A percentile compares a stretch with the other conserved stretches of the same genome.
Evolutionary conservation across 305 asterid genomes (phyloP).

Genomic region (Solanum hybrid): DNA sequence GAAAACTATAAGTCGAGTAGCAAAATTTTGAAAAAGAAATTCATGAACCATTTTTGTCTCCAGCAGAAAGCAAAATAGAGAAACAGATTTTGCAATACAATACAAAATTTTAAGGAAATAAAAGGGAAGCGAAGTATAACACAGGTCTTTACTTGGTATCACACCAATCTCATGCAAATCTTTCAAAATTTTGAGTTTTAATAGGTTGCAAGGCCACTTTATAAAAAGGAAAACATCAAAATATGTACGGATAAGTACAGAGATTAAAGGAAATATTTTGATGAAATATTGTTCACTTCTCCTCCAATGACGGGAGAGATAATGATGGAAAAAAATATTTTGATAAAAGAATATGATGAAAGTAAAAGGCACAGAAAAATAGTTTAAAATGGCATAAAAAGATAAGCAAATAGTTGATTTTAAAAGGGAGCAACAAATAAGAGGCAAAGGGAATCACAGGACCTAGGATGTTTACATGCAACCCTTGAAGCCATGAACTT

Average conservation of each 20-base stretch:
- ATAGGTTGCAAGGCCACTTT: neutral
- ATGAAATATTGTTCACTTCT: neutral
- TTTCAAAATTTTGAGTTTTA: neutral
- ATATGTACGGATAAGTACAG: neutral
- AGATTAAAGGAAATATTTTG: neutral
- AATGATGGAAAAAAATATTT: neutral
- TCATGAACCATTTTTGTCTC: neutral
- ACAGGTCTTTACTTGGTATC: neutral
- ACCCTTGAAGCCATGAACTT: neutral
- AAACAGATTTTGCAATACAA: neutral
- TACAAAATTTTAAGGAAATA: neutral
- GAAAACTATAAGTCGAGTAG: neutral
- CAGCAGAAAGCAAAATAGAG: neutral
- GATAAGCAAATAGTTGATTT: neutral
- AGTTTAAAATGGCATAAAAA: neutral
- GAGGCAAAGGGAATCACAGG: neutral
- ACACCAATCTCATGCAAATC: neutral
- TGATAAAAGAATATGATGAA: neutral
- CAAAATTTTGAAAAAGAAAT: neutral
- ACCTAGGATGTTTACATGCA: neutral
- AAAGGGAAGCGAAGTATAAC: neutral
- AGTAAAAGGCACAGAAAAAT: neutral
- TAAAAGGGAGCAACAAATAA: too few relatives aligned
- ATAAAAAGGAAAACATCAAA: neutral
- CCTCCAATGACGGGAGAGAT: neutral